Conservation (phyloP, 2,329 filamentous ascomycete genomes). For the Pseudogymnoascus sp. region DNA sequence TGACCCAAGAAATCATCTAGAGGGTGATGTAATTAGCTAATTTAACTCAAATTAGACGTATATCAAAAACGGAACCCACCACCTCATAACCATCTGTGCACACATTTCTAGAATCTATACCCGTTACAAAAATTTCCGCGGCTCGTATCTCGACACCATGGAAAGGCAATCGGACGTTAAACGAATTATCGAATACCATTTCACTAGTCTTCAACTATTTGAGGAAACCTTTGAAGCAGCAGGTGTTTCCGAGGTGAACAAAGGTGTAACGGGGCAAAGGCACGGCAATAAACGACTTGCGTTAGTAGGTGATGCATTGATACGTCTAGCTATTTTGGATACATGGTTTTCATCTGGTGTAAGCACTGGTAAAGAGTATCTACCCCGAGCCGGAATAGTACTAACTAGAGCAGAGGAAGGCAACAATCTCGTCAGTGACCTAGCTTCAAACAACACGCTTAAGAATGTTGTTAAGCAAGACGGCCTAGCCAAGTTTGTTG, state of each 20-base stretch:
- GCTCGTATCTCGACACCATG: too few relatives aligned
- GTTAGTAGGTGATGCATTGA: background rate
- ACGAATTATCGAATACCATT: background rate
- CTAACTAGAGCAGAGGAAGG: background rate
- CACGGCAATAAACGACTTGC: background rate
- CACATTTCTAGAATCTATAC: too few relatives aligned
- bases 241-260: background rate
- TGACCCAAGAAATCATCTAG: too few relatives aligned
- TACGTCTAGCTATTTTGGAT: background rate
- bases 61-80: too few relatives aligned
- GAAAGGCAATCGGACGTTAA: too few relatives aligned
- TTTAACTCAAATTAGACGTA: too few relatives aligned
- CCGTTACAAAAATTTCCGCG: too few relatives aligned
- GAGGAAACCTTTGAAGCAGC: background rate
- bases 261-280: background rate
- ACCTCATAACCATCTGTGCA: too few relatives aligned
- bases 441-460: background rate
- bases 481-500: background rate
- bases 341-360: background rate
- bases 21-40: too few relatives aligned
- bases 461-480: background rate
- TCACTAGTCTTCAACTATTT: background rate
- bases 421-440: background rate
- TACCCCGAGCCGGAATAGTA: background rate
- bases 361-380: background rate